Evolutionary conservation across 257 asterid species (phyloP).

Genomic region (Scutellaria barbata): DNA sequence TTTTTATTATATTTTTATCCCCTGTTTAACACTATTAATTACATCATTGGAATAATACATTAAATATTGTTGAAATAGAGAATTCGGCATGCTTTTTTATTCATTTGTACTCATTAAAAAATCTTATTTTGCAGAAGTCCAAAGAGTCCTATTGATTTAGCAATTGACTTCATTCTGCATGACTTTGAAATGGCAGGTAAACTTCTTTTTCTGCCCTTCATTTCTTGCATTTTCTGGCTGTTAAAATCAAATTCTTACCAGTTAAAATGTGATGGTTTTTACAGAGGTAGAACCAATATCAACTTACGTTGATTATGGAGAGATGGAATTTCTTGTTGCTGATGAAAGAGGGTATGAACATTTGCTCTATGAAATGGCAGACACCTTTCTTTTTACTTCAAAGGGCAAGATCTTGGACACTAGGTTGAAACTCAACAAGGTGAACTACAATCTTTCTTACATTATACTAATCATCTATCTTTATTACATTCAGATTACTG

Average conservation of each 20-base stretch:
- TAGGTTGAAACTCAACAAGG: slow-evolving; percentile 82
- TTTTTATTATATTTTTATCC: neutral
- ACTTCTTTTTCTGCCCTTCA: neutral
- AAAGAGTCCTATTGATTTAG: slow-evolving; percentile 79
- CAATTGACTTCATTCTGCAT: slow-evolving; percentile 90
- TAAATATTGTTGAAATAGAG: no score
- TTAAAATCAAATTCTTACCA: neutral
- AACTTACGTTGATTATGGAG: slow-evolving; percentile 84
- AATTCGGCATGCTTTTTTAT: neutral
- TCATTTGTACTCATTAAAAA: neutral
- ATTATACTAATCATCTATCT: neutral
- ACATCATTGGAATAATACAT: no score
- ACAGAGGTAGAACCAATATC: slow-evolving; percentile 95
- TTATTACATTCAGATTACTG: neutral
- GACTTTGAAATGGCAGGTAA: slow-evolving; percentile 98
- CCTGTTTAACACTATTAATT: neutral
- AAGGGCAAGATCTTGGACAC: slow-evolving; percentile 63
- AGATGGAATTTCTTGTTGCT: slow-evolving; percentile 78
- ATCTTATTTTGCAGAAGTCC: slow-evolving; percentile 47
- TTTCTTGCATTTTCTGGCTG: neutral
- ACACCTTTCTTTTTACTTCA: slow-evolving; percentile 58
- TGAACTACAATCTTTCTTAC: slow-evolving; percentile 15
- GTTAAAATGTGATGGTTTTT: slow-evolving; percentile 19
- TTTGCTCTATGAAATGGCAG: slow-evolving; percentile 69
- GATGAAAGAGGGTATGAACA: slow-evolving; percentile 91